These are phyloP conservation scores for Flammula alnicola DNA, from an alignment of 1,284 basidiomycete genomes.

Conservation along the genomic window DNA sequence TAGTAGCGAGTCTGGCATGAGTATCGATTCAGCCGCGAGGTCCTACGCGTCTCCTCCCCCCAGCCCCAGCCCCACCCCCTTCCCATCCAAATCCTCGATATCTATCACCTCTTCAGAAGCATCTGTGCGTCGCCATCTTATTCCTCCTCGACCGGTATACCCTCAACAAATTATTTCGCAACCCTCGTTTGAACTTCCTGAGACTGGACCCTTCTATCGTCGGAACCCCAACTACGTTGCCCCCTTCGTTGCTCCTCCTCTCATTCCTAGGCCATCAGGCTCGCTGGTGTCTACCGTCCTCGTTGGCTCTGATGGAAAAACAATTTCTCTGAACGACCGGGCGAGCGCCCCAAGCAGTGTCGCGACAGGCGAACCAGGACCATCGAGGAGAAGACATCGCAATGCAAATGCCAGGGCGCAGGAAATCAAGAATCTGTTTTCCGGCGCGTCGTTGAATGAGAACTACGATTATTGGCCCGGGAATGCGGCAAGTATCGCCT, in stretches of 20 bases:
- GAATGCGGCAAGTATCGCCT: background rate
- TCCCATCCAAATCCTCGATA: background rate
- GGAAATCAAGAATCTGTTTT: too few relatives aligned
- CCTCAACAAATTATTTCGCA: constrained; percentile 11
- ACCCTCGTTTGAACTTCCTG: constrained; percentile 18
- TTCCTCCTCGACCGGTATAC: constrained; percentile 8
- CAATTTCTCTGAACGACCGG: too few relatives aligned
- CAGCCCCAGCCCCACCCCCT: constrained; percentile 9
- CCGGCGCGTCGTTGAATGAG: background rate
- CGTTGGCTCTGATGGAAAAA: too few relatives aligned
- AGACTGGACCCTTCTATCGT: constrained; percentile 18
- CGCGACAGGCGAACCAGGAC: too few relatives aligned
- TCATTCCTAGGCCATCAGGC: background rate
- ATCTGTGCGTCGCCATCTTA: background rate
- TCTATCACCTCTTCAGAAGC: background rate
- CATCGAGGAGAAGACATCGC: too few relatives aligned
- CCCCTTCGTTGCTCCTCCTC: background rate
- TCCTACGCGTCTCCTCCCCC: constrained; percentile 19
- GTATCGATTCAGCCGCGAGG: too few relatives aligned
- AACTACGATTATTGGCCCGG: background rate
- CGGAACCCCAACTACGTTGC: constrained; percentile 17
- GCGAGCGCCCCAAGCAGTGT: too few relatives aligned
- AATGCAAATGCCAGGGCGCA: too few relatives aligned
- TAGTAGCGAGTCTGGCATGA: too few relatives aligned
- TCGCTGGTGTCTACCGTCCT: constrained; percentile 14